These are phyloP conservation scores for Plectosphaerella sp. DNA, from an alignment of 2,329 filamentous ascomycete species.

Conservation along the genomic window DNA sequence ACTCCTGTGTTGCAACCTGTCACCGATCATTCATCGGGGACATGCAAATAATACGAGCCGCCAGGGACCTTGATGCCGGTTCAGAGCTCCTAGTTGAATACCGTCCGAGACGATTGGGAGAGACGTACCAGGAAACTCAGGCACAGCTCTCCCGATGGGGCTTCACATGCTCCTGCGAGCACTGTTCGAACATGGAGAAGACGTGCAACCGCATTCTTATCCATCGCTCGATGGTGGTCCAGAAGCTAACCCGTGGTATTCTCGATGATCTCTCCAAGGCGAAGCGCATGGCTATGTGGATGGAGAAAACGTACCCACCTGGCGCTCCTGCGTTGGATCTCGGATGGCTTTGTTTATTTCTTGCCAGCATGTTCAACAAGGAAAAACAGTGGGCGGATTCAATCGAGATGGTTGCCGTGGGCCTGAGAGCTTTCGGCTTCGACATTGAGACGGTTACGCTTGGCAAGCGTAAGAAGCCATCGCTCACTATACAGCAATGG, in stretches of 20 bases:
- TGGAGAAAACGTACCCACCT: no score
- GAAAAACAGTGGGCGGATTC: no score
- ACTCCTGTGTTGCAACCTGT: conserved; percentile 44
- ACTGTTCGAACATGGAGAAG: conserved; percentile 25
- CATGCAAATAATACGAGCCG: conserved; percentile 45
- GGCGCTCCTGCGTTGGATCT: no score
- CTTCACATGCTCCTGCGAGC: conserved; percentile 34
- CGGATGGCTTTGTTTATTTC: no score
- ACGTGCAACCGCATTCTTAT: conserved; percentile 10
- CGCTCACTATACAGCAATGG: no score
- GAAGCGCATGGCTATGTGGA: no score
- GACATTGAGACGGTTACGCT: no score
- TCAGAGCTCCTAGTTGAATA: conserved; percentile 44
- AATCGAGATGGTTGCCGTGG: no score
- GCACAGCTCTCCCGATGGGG: conserved; percentile 30
- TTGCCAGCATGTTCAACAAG: no score
- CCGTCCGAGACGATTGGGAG: conserved; percentile 10
- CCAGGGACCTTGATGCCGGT: conserved; percentile 31
- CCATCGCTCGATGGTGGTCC: background rate
- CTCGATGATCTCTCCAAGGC: no score
- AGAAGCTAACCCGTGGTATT: background rate
- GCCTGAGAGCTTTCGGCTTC: no score
- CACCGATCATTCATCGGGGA: conserved; percentile 48
- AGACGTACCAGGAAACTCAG: conserved; percentile 23
- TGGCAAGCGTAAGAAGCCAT: no score